These are phyloP conservation scores for Fusarium udum DNA, from an alignment of 2,329 filamentous ascomycete genomes.

Conservation along the genomic window DNA sequence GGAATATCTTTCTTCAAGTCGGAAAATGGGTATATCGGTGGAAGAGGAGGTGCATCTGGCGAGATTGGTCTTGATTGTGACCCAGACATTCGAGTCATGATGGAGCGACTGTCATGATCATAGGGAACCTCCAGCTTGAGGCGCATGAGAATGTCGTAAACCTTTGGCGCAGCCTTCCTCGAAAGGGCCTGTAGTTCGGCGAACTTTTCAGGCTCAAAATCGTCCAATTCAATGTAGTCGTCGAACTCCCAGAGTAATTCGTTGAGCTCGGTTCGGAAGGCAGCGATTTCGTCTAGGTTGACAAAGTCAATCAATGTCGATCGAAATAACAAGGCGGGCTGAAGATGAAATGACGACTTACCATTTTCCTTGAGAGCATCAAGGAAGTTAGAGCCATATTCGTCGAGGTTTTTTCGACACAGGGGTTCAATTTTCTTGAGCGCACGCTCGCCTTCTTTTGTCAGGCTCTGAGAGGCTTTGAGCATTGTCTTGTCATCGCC, in stretches of 20 bases:
- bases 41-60: slow-evolving; percentile 39
- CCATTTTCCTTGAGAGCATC: slow-evolving; percentile 64
- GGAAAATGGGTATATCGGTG: slow-evolving; percentile 34
- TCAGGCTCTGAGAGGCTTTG: slow-evolving; percentile 58
- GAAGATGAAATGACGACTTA: slow-evolving; percentile 44
- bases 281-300: slow-evolving; percentile 56
- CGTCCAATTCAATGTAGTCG: slow-evolving; percentile 60
- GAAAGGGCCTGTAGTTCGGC: slow-evolving; percentile 58
- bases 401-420: slow-evolving; percentile 58
- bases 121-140: slow-evolving; percentile 59
- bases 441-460: slow-evolving; percentile 60
- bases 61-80: slow-evolving; percentile 44
- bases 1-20: slow-evolving; percentile 19
- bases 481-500: slow-evolving; percentile 57
- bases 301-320: slow-evolving; percentile 26
- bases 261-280: slow-evolving; percentile 58
- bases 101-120: slow-evolving; percentile 42
- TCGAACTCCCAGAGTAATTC: slow-evolving; percentile 67
- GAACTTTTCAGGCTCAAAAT: slow-evolving; percentile 62
- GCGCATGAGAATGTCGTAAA: slow-evolving; percentile 61
- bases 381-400: slow-evolving; percentile 61
- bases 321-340: not conserved
- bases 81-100: slow-evolving; percentile 42
- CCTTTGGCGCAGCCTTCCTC: slow-evolving; percentile 58
- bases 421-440: slow-evolving; percentile 62